phyloP scores from a whole-genome alignment of 306 rosid species.

The Ormosia emarginata region DNA sequence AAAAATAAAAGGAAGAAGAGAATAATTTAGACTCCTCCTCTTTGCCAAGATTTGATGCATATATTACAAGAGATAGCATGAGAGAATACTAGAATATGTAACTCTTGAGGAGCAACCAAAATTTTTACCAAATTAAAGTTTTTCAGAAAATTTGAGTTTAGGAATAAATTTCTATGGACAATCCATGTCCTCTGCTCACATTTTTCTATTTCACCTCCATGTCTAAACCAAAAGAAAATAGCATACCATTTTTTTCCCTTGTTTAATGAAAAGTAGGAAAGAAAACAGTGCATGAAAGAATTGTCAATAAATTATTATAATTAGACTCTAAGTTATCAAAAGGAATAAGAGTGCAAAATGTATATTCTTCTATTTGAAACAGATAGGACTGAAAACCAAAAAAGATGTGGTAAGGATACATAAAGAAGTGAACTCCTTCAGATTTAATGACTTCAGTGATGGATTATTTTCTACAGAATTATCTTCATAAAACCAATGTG shows the following conservation, averaged over 20 bases:
- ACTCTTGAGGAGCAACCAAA: neutral
- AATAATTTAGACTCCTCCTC: neutral
- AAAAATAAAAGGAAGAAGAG: neutral
- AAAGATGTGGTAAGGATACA: constrained; percentile 59
- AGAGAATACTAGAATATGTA: neutral
- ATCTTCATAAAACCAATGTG: constrained; percentile 99
- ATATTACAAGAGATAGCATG: neutral
- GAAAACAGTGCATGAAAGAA: neutral
- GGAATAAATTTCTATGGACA: neutral
- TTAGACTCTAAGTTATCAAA: neutral
- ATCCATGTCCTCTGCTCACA: neutral
- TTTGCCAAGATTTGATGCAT: neutral
- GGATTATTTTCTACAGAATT: constrained; percentile 96
- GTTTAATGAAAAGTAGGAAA: neutral
- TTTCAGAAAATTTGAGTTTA: too few species aligned
- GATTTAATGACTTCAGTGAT: constrained; percentile 83
- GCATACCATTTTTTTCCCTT: neutral
- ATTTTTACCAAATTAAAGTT: neutral
- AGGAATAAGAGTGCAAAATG: neutral
- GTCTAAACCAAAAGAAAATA: neutral
- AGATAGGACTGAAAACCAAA: neutral
- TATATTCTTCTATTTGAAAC: neutral
- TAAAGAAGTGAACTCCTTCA: constrained; percentile 92
- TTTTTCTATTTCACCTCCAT: neutral
- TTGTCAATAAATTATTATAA: neutral